Conservation (phyloP, 73 alveolate species). For the Symbiodinium pilosum region DNA sequence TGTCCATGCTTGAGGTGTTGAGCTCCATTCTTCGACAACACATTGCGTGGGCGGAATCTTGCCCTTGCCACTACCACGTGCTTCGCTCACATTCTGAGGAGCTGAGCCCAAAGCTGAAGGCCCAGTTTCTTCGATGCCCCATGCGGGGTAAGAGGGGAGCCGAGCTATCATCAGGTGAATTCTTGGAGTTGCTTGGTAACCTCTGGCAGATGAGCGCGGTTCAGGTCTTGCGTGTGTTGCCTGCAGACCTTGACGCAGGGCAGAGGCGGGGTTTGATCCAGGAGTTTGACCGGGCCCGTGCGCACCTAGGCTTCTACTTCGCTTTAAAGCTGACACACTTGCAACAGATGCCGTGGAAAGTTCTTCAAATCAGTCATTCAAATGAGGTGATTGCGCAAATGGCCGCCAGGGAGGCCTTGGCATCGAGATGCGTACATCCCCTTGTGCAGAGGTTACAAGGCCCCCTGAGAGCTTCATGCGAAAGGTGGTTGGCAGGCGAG, state of each 20-base stretch:
- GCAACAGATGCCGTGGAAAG: background rate
- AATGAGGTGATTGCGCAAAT: background rate
- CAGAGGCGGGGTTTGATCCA: background rate
- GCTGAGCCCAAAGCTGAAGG: background rate
- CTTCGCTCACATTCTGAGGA: background rate
- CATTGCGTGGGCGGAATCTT: background rate
- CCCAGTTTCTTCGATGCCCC: background rate
- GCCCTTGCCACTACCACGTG: background rate
- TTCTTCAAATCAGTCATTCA: background rate
- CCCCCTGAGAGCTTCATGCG: background rate
- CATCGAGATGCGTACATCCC: background rate
- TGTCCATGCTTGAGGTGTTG: background rate
- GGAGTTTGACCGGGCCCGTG: background rate
- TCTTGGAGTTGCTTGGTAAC: background rate
- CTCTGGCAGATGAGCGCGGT: background rate
- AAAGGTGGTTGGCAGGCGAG: background rate
- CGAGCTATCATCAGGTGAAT: background rate
- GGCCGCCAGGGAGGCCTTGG: background rate
- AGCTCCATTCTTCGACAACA: background rate
- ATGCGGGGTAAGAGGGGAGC: background rate
- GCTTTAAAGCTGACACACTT: background rate
- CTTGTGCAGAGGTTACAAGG: background rate
- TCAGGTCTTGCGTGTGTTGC: background rate
- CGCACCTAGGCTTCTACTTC: background rate
- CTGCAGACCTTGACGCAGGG: background rate